These are phyloP conservation scores for Pascua sp. DNA, from an alignment of 1,284 basidiomycete genomes.

Conservation along the genomic window DNA sequence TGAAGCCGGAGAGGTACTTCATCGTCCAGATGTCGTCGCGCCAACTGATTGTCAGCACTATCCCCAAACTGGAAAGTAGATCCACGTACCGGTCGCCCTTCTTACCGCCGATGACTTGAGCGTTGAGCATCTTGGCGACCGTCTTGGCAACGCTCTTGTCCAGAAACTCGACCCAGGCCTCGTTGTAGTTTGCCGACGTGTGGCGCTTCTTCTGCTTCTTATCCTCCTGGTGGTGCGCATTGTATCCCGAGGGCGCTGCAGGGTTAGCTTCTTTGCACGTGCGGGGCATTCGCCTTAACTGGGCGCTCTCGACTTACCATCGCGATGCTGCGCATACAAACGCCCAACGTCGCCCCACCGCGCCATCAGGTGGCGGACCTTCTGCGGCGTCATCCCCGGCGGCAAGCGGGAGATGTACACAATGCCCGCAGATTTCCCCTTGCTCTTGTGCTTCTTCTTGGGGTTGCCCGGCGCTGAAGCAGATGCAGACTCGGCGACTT, in stretches of 20 bases:
- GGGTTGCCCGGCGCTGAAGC: background rate
- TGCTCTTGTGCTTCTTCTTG: slow-evolving; percentile 27
- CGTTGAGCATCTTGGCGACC: slow-evolving; percentile 93
- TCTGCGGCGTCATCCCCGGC: slow-evolving; percentile 96
- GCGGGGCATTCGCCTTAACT: background rate
- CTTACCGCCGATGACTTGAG: slow-evolving; percentile 90
- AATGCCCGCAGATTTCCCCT: slow-evolving; percentile 60
- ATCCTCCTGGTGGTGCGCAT: slow-evolving; percentile 18
- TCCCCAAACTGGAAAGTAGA: background rate
- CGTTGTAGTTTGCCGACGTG: slow-evolving; percentile 80
- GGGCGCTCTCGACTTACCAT: slow-evolving; percentile 51
- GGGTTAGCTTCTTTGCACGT: background rate
- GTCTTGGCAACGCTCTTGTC: slow-evolving; percentile 87
- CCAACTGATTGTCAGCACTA: slow-evolving; percentile 57
- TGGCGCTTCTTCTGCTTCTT: slow-evolving; percentile 55
- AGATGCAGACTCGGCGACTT: too few relatives aligned
- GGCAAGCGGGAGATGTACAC: slow-evolving; percentile 95
- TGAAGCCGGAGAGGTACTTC: slow-evolving; percentile 97
- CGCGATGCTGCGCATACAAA: slow-evolving; percentile 83
- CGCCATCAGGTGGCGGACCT: slow-evolving; percentile 89
- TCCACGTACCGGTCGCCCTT: slow-evolving; percentile 59
- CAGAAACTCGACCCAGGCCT: slow-evolving; percentile 98
- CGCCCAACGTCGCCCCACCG: slow-evolving; percentile 76
- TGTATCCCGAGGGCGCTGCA: slow-evolving; percentile 36
- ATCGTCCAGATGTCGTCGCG: slow-evolving; percentile 98